These are phyloP conservation scores for Leccinum boreale DNA, from an alignment of 768 basidiomycete genomes.

Conservation along the genomic window DNA sequence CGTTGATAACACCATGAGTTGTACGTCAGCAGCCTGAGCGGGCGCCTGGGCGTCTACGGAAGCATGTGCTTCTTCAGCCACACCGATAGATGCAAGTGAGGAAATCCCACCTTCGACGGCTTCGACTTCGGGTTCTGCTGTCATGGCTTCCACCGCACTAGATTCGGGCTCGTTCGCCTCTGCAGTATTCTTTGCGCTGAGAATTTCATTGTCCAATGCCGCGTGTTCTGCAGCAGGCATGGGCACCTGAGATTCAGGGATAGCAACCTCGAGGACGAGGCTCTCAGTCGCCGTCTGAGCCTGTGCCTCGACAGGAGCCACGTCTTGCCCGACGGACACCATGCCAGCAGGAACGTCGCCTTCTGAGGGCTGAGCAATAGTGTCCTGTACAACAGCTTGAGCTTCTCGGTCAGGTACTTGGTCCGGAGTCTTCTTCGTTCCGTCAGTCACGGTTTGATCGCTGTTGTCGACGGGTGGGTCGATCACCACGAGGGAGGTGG, in stretches of 20 bases:
- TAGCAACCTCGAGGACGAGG: neutral
- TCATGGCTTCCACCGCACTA: neutral
- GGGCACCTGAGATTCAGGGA: neutral
- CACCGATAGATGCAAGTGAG: neutral
- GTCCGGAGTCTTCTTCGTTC: conserved; percentile 6
- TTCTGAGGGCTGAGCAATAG: neutral
- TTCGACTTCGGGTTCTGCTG: neutral
- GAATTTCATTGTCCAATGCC: conserved; percentile 6
- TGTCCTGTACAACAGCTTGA: neutral
- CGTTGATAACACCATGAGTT: neutral
- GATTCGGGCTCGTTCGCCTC: neutral
- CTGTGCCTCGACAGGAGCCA: neutral
- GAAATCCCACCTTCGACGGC: neutral
- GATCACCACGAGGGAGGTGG: neutral
- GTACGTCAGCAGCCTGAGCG: conserved; percentile 1
- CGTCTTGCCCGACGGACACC: neutral
- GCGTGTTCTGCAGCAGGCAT: neutral
- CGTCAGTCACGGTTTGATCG: neutral
- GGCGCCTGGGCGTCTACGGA: conserved; percentile 1
- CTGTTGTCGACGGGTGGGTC: neutral
- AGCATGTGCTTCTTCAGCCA: neutral
- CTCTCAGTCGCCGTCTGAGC: conserved; percentile 1
- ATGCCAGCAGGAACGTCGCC: neutral
- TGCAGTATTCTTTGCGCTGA: neutral
- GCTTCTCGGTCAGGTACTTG: conserved; percentile 2